Percentiles rank a stretch among this genome's conserved stretches.
Evolutionary conservation across 1,139 yeast genomes (phyloP).

Genomic region (Pneumocystis murina): DNA sequence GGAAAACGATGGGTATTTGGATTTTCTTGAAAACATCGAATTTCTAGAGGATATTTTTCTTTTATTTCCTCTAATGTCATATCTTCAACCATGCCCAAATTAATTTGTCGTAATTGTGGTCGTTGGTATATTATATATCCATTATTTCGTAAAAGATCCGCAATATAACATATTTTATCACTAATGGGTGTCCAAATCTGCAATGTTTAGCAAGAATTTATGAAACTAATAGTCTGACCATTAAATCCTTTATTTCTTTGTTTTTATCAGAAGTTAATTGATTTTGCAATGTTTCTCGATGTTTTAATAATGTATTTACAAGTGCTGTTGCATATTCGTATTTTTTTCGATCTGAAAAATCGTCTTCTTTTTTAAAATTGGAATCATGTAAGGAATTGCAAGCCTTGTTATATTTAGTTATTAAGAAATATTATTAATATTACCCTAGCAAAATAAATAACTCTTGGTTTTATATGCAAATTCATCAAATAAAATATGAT

Average conservation of each 20-base stretch:
- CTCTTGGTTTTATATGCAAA: slow-evolving; percentile 15
- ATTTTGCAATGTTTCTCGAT: slow-evolving; percentile 19
- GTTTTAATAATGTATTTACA: slow-evolving; percentile 27
- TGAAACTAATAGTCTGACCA: slow-evolving; percentile 3
- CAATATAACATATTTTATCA: slow-evolving; percentile 66
- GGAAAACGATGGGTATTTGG: slow-evolving; percentile 90
- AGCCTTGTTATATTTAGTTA: slow-evolving; percentile 12
- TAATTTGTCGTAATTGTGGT: slow-evolving; percentile 70
- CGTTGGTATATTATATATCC: slow-evolving; percentile 54
- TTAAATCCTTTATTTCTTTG: slow-evolving; percentile 13
- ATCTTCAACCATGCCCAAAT: slow-evolving; percentile 79
- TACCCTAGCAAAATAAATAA: slow-evolving; percentile 18
- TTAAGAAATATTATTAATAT: neutral
- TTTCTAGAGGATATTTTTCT: slow-evolving; percentile 52
- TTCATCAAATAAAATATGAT: slow-evolving; percentile 44
- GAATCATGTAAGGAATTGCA: slow-evolving; percentile 23
- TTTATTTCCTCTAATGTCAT: slow-evolving; percentile 46
- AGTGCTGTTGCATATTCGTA: slow-evolving; percentile 27
- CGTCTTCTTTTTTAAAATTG: slow-evolving; percentile 25
- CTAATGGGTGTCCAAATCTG: slow-evolving; percentile 81
- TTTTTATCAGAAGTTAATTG: slow-evolving; percentile 8
- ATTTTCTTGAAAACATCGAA: slow-evolving; percentile 47
- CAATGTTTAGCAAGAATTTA: slow-evolving; percentile 11
- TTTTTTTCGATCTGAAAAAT: slow-evolving; percentile 19
- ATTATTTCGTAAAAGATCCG: slow-evolving; percentile 41